Base-by-base conservation (phyloP, 495 filamentous ascomycete genomes). In the Podospora comata region DNA sequence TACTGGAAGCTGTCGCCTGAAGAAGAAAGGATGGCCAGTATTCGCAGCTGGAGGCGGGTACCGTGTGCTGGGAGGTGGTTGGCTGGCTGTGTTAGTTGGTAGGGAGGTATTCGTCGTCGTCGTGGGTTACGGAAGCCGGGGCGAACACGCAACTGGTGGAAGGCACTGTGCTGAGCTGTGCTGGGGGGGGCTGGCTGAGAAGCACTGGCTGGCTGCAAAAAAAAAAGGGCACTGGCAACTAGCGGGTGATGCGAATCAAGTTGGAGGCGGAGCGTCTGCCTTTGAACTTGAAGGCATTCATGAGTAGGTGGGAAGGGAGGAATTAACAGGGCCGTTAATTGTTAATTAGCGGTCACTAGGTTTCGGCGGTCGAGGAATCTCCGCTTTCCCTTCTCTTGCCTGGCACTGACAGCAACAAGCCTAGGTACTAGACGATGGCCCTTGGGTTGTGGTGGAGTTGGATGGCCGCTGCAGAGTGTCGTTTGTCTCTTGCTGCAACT, bases 1-100 rank as follows among this genome's bases (percentile, higher is more conserved):
- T 66, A 69, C 71, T 30, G 59, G 59, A 23, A 61, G 56, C 66
- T 65, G 65, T 39, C 59, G 60, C 65, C 69, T 61, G 60, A 56
- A n/a, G 55, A n/a, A 59, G 67, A 39, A 53, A 60, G 32, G 65
- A 54, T 57, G 62, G 26, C 28, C n/a, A 27, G 54, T 32, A 19
- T 26, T 57, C 16, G 59, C 44, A 34, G 23, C 53, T 30, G 59
- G 59, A 61, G 27, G 59, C 26, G 27, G 27, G 13, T 48, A 48
- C 15, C 39, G 39, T 5, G 39, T 48, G 15, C 5, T 16, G 39
- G 39, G 15, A 48, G 9, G 13, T 48, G 13, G 39, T 16, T 48
- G 39, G 39, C 15, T 13, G 39, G 26, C 61, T 20, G 62, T 23
- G 23, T 23, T 23, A 23, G 39, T 60, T 65, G 69, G 60, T 71